Conservation (phyloP, 2,329 filamentous ascomycete species). For the Gyromitra esculenta region DNA sequence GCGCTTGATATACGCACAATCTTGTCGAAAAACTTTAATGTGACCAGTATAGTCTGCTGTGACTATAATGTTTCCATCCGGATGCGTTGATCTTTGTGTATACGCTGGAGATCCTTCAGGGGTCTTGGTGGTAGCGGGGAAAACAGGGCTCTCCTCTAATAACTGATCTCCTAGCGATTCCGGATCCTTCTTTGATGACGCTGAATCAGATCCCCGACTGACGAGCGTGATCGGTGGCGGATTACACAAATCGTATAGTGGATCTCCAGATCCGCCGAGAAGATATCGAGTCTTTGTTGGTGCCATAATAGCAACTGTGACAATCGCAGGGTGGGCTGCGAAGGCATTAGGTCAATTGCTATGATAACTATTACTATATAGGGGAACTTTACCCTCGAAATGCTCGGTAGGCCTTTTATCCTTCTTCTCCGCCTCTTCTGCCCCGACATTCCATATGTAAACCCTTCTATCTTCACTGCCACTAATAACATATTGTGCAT, state of each 20-base stretch:
- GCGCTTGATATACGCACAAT: conserved; percentile 85
- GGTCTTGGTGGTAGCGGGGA: conserved; percentile 56
- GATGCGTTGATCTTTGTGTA: conserved; percentile 77
- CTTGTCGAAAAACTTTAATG: conserved; percentile 95
- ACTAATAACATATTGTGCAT: conserved; percentile 85
- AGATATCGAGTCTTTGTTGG: conserved; percentile 80
- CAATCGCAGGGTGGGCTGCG: conserved; percentile 80
- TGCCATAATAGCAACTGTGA: conserved; percentile 88
- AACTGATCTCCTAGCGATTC: conserved; percentile 51
- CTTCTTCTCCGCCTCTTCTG: conserved; percentile 71
- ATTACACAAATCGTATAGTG: conserved; percentile 96
- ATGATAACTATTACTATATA: conserved; percentile 14
- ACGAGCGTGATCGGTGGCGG: conserved; percentile 87
- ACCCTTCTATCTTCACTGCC: conserved; percentile 90
- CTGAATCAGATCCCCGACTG: conserved; percentile 72
- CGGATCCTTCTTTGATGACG: conserved; percentile 62
- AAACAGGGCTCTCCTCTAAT: conserved; percentile 48
- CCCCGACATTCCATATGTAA: conserved; percentile 84
- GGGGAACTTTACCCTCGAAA: conserved; percentile 69
- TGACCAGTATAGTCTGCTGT: conserved; percentile 87
- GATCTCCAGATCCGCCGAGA: conserved; percentile 83
- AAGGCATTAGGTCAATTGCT: conserved; percentile 35
- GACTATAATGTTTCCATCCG: conserved; percentile 87
- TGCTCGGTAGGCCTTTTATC: conserved; percentile 86
- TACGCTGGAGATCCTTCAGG: conserved; percentile 75